Evolutionary conservation across 306 rosid genomes (phyloP), one percentile per base, ranked within the genome.

Genomic region (Delonix regia): DNA sequence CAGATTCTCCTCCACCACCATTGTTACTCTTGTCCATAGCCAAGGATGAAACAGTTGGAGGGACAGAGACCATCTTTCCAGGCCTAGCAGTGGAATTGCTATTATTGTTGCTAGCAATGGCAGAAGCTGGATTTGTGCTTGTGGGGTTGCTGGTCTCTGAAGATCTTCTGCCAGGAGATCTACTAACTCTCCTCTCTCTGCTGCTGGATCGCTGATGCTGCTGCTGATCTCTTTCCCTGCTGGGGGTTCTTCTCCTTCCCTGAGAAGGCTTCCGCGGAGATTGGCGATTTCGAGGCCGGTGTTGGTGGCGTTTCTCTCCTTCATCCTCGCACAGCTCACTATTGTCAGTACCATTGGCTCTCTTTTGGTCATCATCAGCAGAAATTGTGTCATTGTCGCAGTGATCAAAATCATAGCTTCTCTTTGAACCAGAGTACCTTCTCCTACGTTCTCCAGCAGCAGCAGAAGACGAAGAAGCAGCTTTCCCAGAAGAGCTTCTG

Each of bases 61-160:
- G 99, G n/a, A 93, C 98, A 7, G 99, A 90, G 51, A 96, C 97
- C 99, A 96, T 79, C 86, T 96, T 96, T 5, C 91, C 96, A 0
- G 97, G 97, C 81, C 87, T 89, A 63, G 80, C 57, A 74, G 51
- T 74, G 9, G 79, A 44, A 67, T 63, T 79, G 56, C 28, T 18
- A 56, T 21, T 56, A 53, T 24, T 82, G 59, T 8, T 36, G 63
- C 56, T 75, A 7, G 73, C 75, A 72, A 65, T 80, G 33, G 70
- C 55, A 25, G 76, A 36, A 42, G 70, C 62, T 24, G 72, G 2
- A 12, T 22, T 67, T 22, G 77, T 19, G 22, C 12, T 39, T 33
- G 73, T 67, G 7, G 52, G 12, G 5, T 70, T 68, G 62, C 24
- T 47, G 1, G 78, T 81, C 55, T 89, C 92, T 19, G 90, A 87